Base-by-base conservation (phyloP, 2,329 filamentous ascomycete species). In the Talaromyces sp. region DNA sequence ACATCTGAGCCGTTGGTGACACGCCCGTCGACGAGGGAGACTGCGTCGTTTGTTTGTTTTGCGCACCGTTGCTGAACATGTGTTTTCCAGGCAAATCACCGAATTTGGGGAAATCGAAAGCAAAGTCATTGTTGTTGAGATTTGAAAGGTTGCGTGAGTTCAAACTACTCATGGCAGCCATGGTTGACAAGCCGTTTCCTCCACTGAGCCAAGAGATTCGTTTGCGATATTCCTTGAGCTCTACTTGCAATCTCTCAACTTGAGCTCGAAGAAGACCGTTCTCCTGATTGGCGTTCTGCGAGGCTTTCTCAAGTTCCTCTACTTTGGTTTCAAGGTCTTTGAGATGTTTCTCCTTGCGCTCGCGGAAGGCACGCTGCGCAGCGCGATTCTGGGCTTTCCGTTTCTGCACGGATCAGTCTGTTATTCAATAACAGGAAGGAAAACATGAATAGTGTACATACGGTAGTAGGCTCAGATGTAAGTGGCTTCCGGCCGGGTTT, bases 71-170 rank as follows among this genome's bases (percentile, higher is more conserved):
- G n/a, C 75, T 79, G 60, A 83, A 78, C 11, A 83, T 75, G 61
- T 81, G 79, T 3, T 77, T 73, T 28, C 77, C 78, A 19, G 83
- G 82, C 25, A 95, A 81, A 60, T 86, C 82, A 48, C 94, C 94
- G 67, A 99, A 97, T 70, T 89, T 92, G 63, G 94, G 93, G 63
- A 97, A 97, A 65, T 97, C 93, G 66, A 99, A 97, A 64, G 93
- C 87, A 70, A 97, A 97, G 70, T 88, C 91, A 70, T 89, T 87
- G 62, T 89, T 88, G 66, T 81, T 85, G 56, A 87, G 77, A 64
- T 85, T 87, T 72, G 66, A 81, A 77, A 67, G 81, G 78, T 67
- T 73, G 48, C 72, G 75, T 21, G 68, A 74, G 58, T 77, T 73
- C 67, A 72, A 72, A 33, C 74, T 74, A 13, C 78, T 79, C 60